Conservation (phyloP, 31 red algal species). For the Asparagopsis taxiformis region DNA sequence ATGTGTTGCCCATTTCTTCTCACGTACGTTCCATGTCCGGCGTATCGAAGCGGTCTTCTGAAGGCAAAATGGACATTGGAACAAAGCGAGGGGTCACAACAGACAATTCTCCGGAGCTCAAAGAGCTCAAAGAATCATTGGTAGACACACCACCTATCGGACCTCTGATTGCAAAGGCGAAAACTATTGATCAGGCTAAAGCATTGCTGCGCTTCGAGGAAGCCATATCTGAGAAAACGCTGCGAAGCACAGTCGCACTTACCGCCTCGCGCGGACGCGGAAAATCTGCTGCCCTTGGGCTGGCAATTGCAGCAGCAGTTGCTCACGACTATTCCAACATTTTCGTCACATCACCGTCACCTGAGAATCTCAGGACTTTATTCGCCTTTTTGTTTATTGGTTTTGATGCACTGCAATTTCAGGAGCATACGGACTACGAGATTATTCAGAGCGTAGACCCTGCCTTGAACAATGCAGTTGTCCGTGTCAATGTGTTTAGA, state of each 20-base stretch:
- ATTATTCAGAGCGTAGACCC: constrained; percentile 65
- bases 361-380: constrained; percentile 87
- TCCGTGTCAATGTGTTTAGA: constrained; percentile 71
- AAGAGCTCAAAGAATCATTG: constrained; percentile 73
- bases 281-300: constrained; percentile 94
- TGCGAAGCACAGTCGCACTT: constrained; percentile 81
- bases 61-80: neutral
- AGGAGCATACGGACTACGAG: constrained; percentile 94
- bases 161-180: constrained; percentile 50
- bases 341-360: constrained; percentile 85
- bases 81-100: constrained; percentile 5
- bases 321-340: constrained; percentile 87
- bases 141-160: constrained; percentile 71
- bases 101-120: constrained; percentile 33
- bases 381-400: constrained; percentile 88
- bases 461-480: constrained; percentile 35
- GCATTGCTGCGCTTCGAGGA: constrained; percentile 82
- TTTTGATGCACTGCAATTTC: constrained; percentile 70
- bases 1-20: constrained; percentile 82
- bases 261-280: constrained; percentile 91
- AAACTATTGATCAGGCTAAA: constrained; percentile 90
- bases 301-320: constrained; percentile 87
- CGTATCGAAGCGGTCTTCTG: too few species aligned
- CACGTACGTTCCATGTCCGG: constrained; percentile 44
- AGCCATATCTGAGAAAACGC: constrained; percentile 69